phyloP scores from a whole-genome alignment of 495 filamentous ascomycete genomes.

The Penicillium simplicissimum region DNA sequence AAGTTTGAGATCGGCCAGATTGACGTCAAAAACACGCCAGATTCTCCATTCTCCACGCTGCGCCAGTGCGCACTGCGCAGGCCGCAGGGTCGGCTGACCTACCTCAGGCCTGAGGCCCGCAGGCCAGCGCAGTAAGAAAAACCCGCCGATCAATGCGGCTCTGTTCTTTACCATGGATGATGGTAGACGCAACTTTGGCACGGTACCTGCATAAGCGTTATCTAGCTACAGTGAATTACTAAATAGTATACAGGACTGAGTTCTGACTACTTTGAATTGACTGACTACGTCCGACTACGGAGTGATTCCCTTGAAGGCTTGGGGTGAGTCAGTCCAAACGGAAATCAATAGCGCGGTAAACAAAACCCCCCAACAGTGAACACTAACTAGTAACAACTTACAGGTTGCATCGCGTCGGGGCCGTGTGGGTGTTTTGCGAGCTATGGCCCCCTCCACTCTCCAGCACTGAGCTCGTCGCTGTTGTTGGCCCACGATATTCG shows the following conservation, averaged over 20 bases:
- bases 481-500: neutral
- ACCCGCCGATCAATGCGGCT: constrained; percentile 17
- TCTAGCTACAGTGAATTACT: too few species aligned
- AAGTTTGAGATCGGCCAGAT: neutral
- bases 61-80: neutral
- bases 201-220: neutral
- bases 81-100: constrained; percentile 10
- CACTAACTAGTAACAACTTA: too few species aligned
- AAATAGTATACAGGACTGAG: too few species aligned
- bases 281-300: neutral
- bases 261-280: neutral
- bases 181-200: neutral
- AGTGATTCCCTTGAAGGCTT: neutral
- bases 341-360: constrained; percentile 3
- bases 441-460: neutral
- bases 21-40: constrained; percentile 4
- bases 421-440: constrained; percentile 6
- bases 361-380: neutral
- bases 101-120: too few species aligned
- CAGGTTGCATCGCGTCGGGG: constrained; percentile 5
- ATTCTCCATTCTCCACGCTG: neutral
- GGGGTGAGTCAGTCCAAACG: neutral
- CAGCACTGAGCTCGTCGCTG: neutral
- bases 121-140: neutral
- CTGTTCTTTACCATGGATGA: constrained; percentile 2